These are phyloP conservation scores for Penstemon barbatus DNA, from an alignment of 257 asterid genomes.

Conservation along the genomic window DNA sequence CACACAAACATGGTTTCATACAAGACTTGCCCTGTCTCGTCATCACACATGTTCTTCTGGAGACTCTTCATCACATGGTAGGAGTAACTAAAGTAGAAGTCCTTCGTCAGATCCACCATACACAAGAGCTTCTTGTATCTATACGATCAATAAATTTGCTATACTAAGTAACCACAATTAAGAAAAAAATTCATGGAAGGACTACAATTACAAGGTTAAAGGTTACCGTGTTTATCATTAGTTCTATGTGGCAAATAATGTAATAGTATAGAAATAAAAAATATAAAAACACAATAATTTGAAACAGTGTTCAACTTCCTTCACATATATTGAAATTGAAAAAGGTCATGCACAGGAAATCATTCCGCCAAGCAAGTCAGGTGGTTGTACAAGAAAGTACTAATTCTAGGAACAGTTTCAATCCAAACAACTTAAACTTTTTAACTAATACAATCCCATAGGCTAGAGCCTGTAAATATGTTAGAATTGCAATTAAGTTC, in stretches of 20 bases:
- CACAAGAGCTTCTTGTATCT: constrained; percentile 93
- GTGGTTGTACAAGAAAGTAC: background rate
- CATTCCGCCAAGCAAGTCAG: background rate
- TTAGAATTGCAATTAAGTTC: background rate
- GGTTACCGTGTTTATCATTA: constrained; percentile 20
- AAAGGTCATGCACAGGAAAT: background rate
- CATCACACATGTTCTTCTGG: constrained; percentile 73
- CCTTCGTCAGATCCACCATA: constrained; percentile 97
- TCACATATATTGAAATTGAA: constrained; percentile 13
- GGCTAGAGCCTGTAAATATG: background rate
- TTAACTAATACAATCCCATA: background rate
- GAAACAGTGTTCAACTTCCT: constrained; percentile 18
- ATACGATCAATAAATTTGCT: constrained; percentile 27
- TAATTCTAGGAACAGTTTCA: background rate
- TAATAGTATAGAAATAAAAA: background rate
- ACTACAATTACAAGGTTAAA: constrained; percentile 14
- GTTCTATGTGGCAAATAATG: constrained; percentile 1
- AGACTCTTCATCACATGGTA: constrained; percentile 93
- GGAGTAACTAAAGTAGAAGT: constrained; percentile 96
- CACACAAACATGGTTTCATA: constrained; percentile 97
- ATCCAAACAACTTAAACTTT: constrained; percentile 19
- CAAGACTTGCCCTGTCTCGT: constrained; percentile 54
- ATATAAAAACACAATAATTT: background rate
- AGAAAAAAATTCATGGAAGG: constrained; percentile 15
- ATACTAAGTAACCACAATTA: constrained; percentile 25